These are phyloP conservation scores for Trebouxia sp. DNA, from an alignment of 139 green algal genomes.

Conservation along the genomic window DNA sequence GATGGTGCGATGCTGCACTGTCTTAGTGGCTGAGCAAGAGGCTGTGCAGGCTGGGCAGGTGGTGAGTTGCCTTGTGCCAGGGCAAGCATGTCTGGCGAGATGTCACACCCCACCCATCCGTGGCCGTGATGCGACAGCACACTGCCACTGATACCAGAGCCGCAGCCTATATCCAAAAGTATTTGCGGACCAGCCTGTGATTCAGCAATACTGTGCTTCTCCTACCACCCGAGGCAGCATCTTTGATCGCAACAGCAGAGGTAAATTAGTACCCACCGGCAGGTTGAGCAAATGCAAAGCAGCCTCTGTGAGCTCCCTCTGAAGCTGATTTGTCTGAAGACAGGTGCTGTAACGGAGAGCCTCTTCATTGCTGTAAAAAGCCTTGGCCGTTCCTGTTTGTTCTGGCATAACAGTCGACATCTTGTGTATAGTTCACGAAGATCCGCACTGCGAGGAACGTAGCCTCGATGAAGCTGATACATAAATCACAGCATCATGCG, in stretches of 20 bases:
- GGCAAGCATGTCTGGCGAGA: conserved; percentile 77
- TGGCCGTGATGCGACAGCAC: conserved; percentile 68
- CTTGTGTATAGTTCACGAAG: no score
- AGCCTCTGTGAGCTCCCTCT: conserved; percentile 77
- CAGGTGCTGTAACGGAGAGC: background rate
- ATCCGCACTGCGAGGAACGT: no score
- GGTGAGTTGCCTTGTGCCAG: conserved; percentile 33
- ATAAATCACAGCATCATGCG: no score
- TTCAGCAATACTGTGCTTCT: no score
- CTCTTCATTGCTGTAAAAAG: background rate
- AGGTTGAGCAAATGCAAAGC: conserved; percentile 94
- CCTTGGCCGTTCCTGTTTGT: background rate
- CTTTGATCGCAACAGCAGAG: conserved; percentile 59
- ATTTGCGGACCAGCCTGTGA: background rate
- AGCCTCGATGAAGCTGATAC: no score
- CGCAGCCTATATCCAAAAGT: conserved; percentile 92
- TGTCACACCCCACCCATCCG: conserved; percentile 73
- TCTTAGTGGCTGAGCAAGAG: no score
- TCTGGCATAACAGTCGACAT: background rate
- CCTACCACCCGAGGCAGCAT: background rate
- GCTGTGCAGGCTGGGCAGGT: no score
- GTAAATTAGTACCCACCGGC: conserved; percentile 73
- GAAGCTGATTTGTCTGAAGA: conserved; percentile 13
- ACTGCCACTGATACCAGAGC: conserved; percentile 84
- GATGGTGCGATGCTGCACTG: no score